Evolutionary conservation across 2,329 filamentous ascomycete genomes (phyloP).

Genomic region (Ophiostoma sp.): DNA sequence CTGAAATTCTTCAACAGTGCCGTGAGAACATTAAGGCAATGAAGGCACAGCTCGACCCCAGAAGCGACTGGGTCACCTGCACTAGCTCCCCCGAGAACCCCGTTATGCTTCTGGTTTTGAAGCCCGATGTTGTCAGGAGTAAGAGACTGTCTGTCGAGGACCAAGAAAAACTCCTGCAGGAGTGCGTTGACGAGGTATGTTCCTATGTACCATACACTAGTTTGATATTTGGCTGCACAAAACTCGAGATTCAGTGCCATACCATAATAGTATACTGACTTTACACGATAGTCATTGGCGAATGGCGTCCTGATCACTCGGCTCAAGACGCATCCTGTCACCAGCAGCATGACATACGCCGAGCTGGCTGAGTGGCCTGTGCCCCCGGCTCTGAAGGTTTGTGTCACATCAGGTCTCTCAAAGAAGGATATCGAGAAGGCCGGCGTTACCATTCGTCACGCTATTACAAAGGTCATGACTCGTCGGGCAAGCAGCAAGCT

Average conservation of each 20-base stretch:
- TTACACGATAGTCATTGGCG: constrained; percentile 59
- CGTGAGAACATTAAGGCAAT: constrained; percentile 83
- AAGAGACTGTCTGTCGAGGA: constrained; percentile 66
- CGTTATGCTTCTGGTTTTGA: constrained; percentile 75
- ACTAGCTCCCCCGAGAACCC: constrained; percentile 81
- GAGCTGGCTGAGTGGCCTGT: constrained; percentile 63
- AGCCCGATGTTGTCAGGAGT: constrained; percentile 70
- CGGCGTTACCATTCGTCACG: constrained; percentile 79
- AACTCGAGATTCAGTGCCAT: background rate
- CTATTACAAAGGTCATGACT: constrained; percentile 86
- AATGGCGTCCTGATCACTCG: constrained; percentile 88
- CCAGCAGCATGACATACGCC: constrained; percentile 57
- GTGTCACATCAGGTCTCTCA: constrained; percentile 77
- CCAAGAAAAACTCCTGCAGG: constrained; percentile 78
- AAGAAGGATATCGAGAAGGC: constrained; percentile 97
- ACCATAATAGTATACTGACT: background rate
- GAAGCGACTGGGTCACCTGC: constrained; percentile 87
- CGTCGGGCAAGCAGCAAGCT: constrained; percentile 42
- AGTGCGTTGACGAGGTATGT: constrained; percentile 91
- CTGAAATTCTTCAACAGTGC: constrained; percentile 71
- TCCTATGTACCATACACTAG: background rate
- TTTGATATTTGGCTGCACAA: background rate
- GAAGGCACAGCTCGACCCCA: constrained; percentile 80
- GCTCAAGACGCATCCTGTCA: constrained; percentile 70
- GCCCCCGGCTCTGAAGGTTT: constrained; percentile 84